These are phyloP conservation scores for Zygosaccharomyces lentus DNA, from an alignment of 805 yeast genomes.

Conservation along the genomic window DNA sequence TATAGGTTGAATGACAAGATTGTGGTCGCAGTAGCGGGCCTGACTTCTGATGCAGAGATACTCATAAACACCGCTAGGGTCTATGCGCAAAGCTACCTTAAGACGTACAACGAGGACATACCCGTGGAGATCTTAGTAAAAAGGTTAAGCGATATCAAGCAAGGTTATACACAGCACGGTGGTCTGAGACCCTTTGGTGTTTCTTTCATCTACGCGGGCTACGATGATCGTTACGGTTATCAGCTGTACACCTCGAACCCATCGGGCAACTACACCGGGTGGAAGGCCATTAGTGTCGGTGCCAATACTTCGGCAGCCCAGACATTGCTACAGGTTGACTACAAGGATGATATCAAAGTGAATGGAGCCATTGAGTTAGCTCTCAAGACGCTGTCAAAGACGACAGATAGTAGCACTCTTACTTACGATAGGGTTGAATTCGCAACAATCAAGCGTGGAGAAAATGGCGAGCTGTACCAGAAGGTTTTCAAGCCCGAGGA, in stretches of 20 bases:
- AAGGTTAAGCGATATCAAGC: conserved; percentile 86
- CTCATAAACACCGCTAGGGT: conserved; percentile 83
- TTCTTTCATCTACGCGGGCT: conserved; percentile 92
- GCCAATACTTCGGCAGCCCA: conserved; percentile 96
- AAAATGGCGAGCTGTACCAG: conserved; percentile 52
- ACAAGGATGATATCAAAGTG: conserved; percentile 70
- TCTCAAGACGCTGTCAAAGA: conserved; percentile 84
- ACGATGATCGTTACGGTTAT: conserved; percentile 82
- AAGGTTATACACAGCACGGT: conserved; percentile 98
- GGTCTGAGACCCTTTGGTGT: conserved; percentile 99
- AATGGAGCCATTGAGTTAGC: conserved; percentile 84
- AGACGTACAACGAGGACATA: conserved; percentile 84
- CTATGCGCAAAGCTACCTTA: conserved; percentile 76
- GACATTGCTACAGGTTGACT: conserved; percentile 91
- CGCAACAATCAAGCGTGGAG: conserved; percentile 61
- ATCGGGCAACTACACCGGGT: conserved; percentile 94
- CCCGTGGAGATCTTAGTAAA: conserved; percentile 92
- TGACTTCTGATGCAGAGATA: conserved; percentile 94
- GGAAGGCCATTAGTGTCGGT: conserved; percentile 98
- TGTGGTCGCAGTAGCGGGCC: conserved; percentile 95
- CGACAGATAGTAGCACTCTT: conserved; percentile 83
- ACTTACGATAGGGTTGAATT: conserved; percentile 90
- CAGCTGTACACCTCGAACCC: conserved; percentile 95
- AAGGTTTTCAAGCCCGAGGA: conserved; percentile 78
- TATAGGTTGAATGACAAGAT: conserved; percentile 78